A percentile compares a stretch with the other conserved stretches of the same genome.
phyloP scores from a whole-genome alignment of 2,329 filamentous ascomycete genomes.

The Samsoniella hepiali region DNA sequence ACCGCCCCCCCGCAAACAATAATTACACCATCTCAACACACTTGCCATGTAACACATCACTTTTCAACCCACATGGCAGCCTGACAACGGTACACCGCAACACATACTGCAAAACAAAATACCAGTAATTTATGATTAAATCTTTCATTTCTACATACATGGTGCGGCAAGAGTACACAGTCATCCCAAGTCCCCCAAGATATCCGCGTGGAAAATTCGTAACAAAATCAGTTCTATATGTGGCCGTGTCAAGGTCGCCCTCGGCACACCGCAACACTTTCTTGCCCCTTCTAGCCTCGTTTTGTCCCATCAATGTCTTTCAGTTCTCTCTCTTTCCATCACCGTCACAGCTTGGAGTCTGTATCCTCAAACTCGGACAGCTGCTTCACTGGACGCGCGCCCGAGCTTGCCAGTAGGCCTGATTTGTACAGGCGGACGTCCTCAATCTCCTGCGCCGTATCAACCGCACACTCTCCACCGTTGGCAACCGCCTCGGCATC shows the following conservation, averaged over 20 bases:
- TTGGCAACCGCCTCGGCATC: conserved; percentile 34
- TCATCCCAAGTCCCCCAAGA: background rate
- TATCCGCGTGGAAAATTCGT: conserved; percentile 10
- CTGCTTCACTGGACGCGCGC: conserved; percentile 69
- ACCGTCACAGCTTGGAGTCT: conserved; percentile 68
- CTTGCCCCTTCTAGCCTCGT: background rate
- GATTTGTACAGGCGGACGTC: conserved; percentile 82
- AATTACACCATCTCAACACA: too few species aligned
- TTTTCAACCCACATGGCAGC: background rate
- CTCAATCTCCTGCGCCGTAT: conserved; percentile 58
- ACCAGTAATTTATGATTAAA: background rate
- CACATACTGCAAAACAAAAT: background rate
- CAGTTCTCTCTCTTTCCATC: background rate
- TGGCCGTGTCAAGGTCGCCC: background rate
- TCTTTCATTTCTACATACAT: background rate
- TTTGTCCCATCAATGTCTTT: background rate
- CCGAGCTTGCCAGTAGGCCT: conserved; percentile 66
- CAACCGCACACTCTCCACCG: conserved; percentile 45
- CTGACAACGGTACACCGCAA: background rate
- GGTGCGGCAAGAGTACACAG: background rate
- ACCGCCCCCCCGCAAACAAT: background rate
- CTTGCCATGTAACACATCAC: too few species aligned
- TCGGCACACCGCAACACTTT: background rate
- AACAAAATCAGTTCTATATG: conserved; percentile 12
- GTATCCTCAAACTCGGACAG: conserved; percentile 82